phyloP scores from a whole-genome alignment of 441 rosid species.

The Adansonia rubrostipa region DNA sequence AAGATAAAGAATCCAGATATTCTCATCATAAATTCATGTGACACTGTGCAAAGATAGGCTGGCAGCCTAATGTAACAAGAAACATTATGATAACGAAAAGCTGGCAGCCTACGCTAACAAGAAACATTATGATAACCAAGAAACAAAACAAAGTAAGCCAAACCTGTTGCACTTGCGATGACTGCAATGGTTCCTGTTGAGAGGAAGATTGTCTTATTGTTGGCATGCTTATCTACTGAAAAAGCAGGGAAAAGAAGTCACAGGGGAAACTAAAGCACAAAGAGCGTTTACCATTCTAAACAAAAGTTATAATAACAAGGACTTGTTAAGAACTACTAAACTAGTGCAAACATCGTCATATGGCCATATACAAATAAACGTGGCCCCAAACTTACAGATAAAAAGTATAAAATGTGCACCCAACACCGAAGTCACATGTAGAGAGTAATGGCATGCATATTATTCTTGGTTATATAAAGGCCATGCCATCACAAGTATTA shows the following conservation, averaged over 20 bases:
- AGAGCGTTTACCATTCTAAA: neutral
- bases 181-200: slow-evolving; percentile 78
- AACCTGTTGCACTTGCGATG: slow-evolving; percentile 67
- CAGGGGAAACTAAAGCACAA: slow-evolving; percentile 26
- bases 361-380: neutral
- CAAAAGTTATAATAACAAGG: too few species aligned
- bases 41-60: neutral
- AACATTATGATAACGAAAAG: slow-evolving; percentile 12
- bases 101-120: too few species aligned
- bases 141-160: slow-evolving; percentile 15
- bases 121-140: too few species aligned
- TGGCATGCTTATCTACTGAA: slow-evolving; percentile 76
- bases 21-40: slow-evolving; percentile 15
- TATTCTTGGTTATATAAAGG: neutral
- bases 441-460: neutral
- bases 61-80: slow-evolving; percentile 15
- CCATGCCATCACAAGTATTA: slow-evolving; percentile 8
- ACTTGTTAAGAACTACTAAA: neutral
- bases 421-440: neutral
- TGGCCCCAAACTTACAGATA: neutral
- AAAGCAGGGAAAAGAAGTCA: slow-evolving; percentile 25
- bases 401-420: slow-evolving; percentile 3
- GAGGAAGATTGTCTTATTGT: slow-evolving; percentile 88
- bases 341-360: neutral
- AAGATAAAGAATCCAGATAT: neutral